phyloP scores from a whole-genome alignment of 306 rosid species.

The Acacia crassicarpa region DNA sequence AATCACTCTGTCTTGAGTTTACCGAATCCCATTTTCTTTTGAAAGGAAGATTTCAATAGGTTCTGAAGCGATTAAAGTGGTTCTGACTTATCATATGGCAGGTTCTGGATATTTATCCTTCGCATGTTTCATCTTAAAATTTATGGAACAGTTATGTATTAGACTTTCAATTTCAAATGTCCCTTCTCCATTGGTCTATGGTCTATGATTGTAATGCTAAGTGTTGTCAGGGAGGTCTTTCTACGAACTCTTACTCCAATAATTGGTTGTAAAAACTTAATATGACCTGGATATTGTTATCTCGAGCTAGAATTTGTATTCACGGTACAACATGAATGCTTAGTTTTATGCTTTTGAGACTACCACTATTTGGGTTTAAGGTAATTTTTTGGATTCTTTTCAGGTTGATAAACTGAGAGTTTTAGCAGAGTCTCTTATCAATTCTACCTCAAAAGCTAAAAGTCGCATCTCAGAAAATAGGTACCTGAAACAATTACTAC shows the following conservation, averaged over 20 bases:
- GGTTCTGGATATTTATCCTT: neutral
- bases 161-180: neutral
- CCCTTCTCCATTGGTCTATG: neutral
- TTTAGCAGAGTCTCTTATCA: conserved; percentile 82
- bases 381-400: conserved; percentile 30
- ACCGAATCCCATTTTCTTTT: neutral
- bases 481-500: conserved; percentile 41
- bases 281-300: neutral
- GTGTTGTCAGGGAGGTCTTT: neutral
- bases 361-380: conserved; percentile 6
- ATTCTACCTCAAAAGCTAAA: conserved; percentile 79
- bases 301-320: neutral
- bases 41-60: neutral
- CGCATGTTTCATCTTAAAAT: neutral
- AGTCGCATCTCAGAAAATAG: conserved; percentile 81
- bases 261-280: neutral
- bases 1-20: neutral
- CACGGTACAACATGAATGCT: conserved; percentile 3
- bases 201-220: neutral
- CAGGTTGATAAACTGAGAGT: conserved; percentile 88
- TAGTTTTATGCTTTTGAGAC: conserved; percentile 13
- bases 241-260: neutral
- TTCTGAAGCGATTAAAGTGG: neutral
- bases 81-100: neutral
- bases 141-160: neutral